These are phyloP conservation scores for Spiromastix sp. DNA, from an alignment of 2,329 filamentous ascomycete species.

Conservation along the genomic window DNA sequence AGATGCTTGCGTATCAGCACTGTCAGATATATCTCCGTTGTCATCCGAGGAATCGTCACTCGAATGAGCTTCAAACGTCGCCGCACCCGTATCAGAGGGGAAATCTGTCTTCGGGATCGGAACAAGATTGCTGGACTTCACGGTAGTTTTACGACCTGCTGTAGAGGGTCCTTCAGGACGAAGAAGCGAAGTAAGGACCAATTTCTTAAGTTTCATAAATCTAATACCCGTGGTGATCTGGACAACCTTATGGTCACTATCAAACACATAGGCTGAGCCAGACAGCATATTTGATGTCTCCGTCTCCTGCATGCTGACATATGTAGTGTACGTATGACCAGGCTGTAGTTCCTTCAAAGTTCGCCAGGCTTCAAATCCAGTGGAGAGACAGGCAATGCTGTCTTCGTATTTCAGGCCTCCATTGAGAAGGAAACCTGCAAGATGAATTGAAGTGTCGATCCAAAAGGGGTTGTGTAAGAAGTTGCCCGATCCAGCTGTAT, in stretches of 20 bases:
- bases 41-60: conserved; percentile 4
- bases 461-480: conserved; percentile 19
- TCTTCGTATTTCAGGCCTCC: conserved; percentile 16
- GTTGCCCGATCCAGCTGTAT: conserved; percentile 36
- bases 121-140: no score
- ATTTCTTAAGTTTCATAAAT: no score
- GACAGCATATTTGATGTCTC: no score
- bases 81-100: conserved; percentile 7
- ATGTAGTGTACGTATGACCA: conserved; percentile 16
- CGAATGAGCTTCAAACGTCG: conserved; percentile 1
- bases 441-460: conserved; percentile 27
- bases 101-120: conserved; percentile 7
- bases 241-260: no score
- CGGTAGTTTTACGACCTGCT: no score
- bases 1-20: no score
- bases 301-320: conserved; percentile 28
- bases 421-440: conserved; percentile 30
- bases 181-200: no score
- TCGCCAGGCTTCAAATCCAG: conserved; percentile 25
- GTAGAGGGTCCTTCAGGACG: no score
- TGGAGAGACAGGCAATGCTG: conserved; percentile 23
- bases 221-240: no score
- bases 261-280: no score
- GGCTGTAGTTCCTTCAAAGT: conserved; percentile 15
- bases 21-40: no score